Base-by-base conservation (phyloP, 2,329 filamentous ascomycete genomes). In the Aspergillus tanneri region DNA sequence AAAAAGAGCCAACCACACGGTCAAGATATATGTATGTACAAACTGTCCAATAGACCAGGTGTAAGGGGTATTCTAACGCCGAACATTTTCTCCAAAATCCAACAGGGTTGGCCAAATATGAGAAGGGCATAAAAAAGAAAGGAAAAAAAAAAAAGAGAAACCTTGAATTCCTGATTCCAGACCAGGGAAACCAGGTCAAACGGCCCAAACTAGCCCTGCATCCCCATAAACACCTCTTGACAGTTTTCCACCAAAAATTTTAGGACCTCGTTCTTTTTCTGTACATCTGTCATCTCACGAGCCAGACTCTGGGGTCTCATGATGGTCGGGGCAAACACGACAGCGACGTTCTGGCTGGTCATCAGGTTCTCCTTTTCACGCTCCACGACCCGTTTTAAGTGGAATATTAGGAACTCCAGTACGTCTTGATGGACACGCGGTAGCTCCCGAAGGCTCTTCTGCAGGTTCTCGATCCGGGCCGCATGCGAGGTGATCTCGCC, bases 261-360 rank as follows among this genome's bases (percentile, higher is more conserved):
- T 57, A 97, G 86, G 5, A 90, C 90, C 55, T 87, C 80, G 60
- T 96, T 95, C 79, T 97, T 96, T 59, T 86, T 82, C 66, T 93
- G 88, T 78, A 96, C 95, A 67, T 99, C 93, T 23, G 86, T 92
- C 84, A 99, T 95, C 70, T 99, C 93, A 52, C 90, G 85, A 68
- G 95, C 90, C 52, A 97, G 81, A 62, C 86, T 92, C 65, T 85
- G 80, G 47, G 95, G 90, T 59, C 92, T 83, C 89, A 99, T 95
- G 60, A 99, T 95, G 1, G 93, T 99, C 6, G 93, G 93, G 7
- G 93, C 93, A 67, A 99, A 99, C 28, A 99, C 93, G 34, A 99
- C 93, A 3, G 93, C 90, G 52, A 97, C 75, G 66, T 99, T 99
- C 72, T 95, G 88, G 47, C 92, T 88, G 19, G 90, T 96, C 93